phyloP scores from a whole-genome alignment of 1,284 basidiomycete species.

The Sporisorium sorghi region DNA sequence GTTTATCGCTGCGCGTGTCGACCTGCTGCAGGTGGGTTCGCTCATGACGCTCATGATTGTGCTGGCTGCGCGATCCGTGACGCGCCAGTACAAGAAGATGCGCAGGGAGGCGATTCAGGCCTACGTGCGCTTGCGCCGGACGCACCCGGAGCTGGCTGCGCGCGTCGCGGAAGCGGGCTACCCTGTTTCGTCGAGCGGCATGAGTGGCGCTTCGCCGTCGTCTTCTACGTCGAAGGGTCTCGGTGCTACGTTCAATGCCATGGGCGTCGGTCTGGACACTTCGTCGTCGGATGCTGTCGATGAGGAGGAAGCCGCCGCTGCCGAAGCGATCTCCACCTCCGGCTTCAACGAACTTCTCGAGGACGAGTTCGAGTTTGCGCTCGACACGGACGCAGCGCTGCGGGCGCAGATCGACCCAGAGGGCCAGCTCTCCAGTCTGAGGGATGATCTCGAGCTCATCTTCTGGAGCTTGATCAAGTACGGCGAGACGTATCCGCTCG shows the following conservation, averaged over 20 bases:
- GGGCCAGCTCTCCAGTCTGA: conserved; percentile 21
- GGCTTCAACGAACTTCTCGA: conserved; percentile 32
- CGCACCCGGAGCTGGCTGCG: conserved; percentile 26
- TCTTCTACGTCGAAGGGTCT: conserved; percentile 8
- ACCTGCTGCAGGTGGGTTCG: conserved; percentile 40
- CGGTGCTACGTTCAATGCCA: conserved; percentile 28
- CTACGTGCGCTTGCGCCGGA: conserved; percentile 26
- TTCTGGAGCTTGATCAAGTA: conserved; percentile 56
- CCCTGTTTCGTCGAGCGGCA: conserved; percentile 6
- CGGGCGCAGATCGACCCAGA: conserved; percentile 47
- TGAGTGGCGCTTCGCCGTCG: conserved; percentile 11
- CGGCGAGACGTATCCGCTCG: conserved; percentile 47
- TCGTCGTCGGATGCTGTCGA: conserved; percentile 24
- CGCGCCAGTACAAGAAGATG: conserved; percentile 46
- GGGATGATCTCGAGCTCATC: conserved; percentile 49
- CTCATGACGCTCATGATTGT: conserved; percentile 51
- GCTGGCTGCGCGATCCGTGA: conserved; percentile 34
- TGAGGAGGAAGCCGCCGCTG: conserved; percentile 29
- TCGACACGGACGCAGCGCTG: conserved; percentile 32
- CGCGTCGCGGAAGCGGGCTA: conserved; percentile 27
- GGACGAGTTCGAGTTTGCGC: conserved; percentile 44
- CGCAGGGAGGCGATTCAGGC: conserved; percentile 32
- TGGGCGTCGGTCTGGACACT: conserved; percentile 36
- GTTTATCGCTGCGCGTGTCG: conserved; percentile 42
- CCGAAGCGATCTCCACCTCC: conserved; percentile 21